Evolutionary conservation across 1,139 yeast species (phyloP).

Genomic region (Saccharomycopsis hybrid): DNA sequence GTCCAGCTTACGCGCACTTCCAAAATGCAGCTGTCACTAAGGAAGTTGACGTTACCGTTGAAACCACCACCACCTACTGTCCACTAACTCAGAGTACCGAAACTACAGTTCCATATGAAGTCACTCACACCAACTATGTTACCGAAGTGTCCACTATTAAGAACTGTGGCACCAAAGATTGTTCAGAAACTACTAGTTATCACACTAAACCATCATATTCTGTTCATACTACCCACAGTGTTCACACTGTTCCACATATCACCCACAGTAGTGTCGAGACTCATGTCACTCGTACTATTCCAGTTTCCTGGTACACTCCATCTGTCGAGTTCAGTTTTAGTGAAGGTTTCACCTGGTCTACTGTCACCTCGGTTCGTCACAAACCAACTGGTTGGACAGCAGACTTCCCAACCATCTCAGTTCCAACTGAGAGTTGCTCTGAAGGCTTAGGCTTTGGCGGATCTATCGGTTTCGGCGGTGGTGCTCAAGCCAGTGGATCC

Average conservation of each 20-base stretch:
- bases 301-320: conserved; percentile 1
- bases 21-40: conserved; percentile 1
- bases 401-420: background rate
- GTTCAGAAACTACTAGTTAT: background rate
- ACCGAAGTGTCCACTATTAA: conserved; percentile 7
- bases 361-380: background rate
- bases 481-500: too few relatives aligned
- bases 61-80: conserved; percentile 8
- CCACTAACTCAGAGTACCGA: conserved; percentile 5
- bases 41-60: conserved; percentile 1
- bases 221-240: background rate
- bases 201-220: background rate
- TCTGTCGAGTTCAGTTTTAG: background rate
- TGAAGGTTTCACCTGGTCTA: background rate
- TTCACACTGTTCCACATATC: background rate
- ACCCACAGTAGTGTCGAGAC: background rate
- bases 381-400: background rate
- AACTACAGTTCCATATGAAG: background rate
- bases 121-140: conserved; percentile 3
- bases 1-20: background rate
- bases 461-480: too few relatives aligned
- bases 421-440: too few relatives aligned
- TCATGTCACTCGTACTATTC: background rate
- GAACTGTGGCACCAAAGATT: conserved; percentile 10
- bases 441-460: too few relatives aligned